Evolutionary conservation across 371 early-diverging fungal species (phyloP), one percentile per base, ranked within the genome.

Genomic region (Mortierella sp.): DNA sequence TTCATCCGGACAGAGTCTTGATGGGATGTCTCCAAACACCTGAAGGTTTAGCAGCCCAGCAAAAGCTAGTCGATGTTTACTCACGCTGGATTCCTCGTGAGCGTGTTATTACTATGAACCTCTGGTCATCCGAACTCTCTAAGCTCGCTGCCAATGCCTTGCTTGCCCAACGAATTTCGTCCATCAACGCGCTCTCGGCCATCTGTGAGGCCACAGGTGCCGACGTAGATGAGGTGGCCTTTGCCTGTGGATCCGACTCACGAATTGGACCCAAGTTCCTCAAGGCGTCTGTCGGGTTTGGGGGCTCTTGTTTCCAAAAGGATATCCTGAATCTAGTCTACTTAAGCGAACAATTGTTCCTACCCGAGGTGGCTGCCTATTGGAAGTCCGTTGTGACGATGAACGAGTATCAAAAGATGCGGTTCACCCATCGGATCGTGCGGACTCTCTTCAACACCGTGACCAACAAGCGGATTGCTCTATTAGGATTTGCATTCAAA

Each of bases 261-360:
- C 92, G 98, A 70, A 92, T 98, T 29, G 98, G 98, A 25, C 85
- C 94, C 75, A 93, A 94, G 86, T 97, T 96, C 86, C 85, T 98
- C 71, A 95, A 94, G 82, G 94, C 98, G 7, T 91, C 91, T 11
- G 94, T 98, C 56, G 98, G 94, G 48, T 98, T 98, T 81, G 98
- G 98, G 77, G 98, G 98, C 47, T 91, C 92, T 47, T 98, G 98
- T 84, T 96, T 98, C 89, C 96, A 96, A 82, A 98, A 98, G 84
- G 98, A 98, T 84, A 93, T 98, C 56, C 86, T 94, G 62, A 95
- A 96, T 87, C 84, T 98, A 75, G 94, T 96, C 56, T 98, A 95
- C 83, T 85, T 98, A 57, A 88, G 92, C 45, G 88, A 90, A 68
- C 91, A 91, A 72, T 87, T 96, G 30, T 91, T 92, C 80, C 84